Conservation (phyloP, 345 rosid genomes). For the Eucalyptus curtisii region DNA sequence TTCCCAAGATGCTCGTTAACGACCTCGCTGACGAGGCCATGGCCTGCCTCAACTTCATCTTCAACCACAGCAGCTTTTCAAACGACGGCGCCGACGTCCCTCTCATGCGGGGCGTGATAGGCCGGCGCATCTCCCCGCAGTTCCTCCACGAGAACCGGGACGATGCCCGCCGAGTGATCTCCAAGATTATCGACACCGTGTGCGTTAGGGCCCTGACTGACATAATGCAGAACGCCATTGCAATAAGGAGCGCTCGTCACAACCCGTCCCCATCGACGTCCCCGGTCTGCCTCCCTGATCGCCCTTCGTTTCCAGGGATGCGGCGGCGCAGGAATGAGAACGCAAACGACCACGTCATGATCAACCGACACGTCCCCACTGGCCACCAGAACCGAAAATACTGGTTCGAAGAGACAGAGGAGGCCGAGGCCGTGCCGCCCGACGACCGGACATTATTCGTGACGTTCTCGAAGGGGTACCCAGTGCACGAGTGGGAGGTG, state of each 20-base stretch:
- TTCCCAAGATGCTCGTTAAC: constrained; percentile 11
- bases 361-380: background rate
- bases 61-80: background rate
- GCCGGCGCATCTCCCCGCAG: constrained; percentile 12
- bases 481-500: constrained; percentile 38
- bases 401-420: background rate
- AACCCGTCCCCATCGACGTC: background rate
- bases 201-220: constrained; percentile 23
- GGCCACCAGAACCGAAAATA: background rate
- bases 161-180: constrained; percentile 7
- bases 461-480: constrained; percentile 57
- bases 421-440: background rate
- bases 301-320: background rate
- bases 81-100: constrained; percentile 6
- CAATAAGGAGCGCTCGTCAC: background rate
- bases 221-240: constrained; percentile 19
- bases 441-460: constrained; percentile 50
- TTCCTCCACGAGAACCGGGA: constrained; percentile 7
- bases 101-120: constrained; percentile 6
- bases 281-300: background rate
- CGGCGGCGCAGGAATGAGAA: background rate
- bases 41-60: constrained; percentile 15
- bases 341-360: background rate
- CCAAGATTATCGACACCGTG: constrained; percentile 5
- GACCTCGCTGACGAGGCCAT: constrained; percentile 39